Evolutionary conservation across 129 eudicot species (phyloP).

Genomic region (Pittosporum tobira): DNA sequence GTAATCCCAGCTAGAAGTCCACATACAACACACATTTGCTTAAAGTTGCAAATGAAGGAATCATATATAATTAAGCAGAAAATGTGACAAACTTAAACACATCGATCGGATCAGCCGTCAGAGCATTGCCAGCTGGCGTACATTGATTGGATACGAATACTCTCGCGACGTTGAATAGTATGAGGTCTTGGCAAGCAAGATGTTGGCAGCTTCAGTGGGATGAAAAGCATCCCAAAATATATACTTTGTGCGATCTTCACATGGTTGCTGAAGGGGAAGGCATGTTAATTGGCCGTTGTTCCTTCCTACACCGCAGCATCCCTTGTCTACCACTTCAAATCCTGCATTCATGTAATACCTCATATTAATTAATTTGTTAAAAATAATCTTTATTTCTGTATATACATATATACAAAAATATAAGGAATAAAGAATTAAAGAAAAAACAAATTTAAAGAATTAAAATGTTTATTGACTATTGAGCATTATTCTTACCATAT

Average conservation of each 20-base stretch:
- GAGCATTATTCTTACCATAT: constrained; percentile 33
- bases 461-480: no score
- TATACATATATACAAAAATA: no score
- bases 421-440: no score
- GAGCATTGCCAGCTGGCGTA: constrained; percentile 59
- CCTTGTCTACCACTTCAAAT: constrained; percentile 60
- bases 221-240: constrained; percentile 97
- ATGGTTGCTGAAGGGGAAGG: constrained; percentile 71
- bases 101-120: no score
- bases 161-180: constrained; percentile 33
- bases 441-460: no score
- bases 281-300: constrained; percentile 92
- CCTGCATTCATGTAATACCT: constrained; percentile 28
- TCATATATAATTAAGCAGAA: not conserved
- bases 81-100: no score
- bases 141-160: constrained; percentile 59
- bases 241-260: constrained; percentile 52
- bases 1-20: no score
- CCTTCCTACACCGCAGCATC: constrained; percentile 92
- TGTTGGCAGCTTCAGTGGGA: constrained; percentile 78
- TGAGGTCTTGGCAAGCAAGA: constrained; percentile 51
- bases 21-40: not conserved
- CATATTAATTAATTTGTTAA: not conserved
- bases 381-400: no score
- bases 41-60: not conserved